Evolutionary conservation across 2,329 filamentous ascomycete genomes (phyloP).

Genomic region (Ophiostoma ulmi): DNA sequence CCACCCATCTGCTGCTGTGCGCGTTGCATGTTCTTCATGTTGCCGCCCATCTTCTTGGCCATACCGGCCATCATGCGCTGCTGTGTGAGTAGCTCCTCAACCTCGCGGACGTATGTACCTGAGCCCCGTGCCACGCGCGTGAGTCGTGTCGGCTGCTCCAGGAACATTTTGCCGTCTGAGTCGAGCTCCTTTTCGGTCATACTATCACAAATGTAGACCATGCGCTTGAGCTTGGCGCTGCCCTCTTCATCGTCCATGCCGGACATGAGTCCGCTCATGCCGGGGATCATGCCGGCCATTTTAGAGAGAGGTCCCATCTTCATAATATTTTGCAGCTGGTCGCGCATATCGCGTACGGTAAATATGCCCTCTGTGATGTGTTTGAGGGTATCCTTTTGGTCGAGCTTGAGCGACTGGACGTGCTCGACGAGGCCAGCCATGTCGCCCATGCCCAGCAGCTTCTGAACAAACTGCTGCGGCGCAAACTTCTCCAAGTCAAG

Average conservation of each 20-base stretch:
- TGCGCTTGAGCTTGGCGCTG: slow-evolving; percentile 85
- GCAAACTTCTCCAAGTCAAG: slow-evolving; percentile 89
- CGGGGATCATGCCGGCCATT: slow-evolving; percentile 98
- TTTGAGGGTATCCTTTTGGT: slow-evolving; percentile 99
- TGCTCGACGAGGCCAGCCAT: slow-evolving; percentile 94
- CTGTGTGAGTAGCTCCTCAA: slow-evolving; percentile 95
- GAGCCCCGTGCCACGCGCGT: slow-evolving; percentile 85
- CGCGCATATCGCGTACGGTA: slow-evolving; percentile 85
- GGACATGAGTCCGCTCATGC: slow-evolving; percentile 86
- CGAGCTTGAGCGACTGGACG: slow-evolving; percentile 88
- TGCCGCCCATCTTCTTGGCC: slow-evolving; percentile 97
- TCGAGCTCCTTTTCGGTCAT: slow-evolving; percentile 97
- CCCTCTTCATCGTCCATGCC: slow-evolving; percentile 97
- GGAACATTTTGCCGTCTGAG: slow-evolving; percentile 87
- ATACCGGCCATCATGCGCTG: slow-evolving; percentile 98
- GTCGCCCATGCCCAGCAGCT: slow-evolving; percentile 94
- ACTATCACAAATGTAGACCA: slow-evolving; percentile 98
- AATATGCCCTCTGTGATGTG: slow-evolving; percentile 97
- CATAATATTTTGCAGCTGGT: slow-evolving; percentile 97
- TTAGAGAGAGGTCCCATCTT: slow-evolving; percentile 98
- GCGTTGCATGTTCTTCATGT: slow-evolving; percentile 95
- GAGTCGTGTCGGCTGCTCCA: slow-evolving; percentile 88
- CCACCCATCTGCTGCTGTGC: slow-evolving; percentile 88
- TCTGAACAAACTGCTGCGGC: slow-evolving; percentile 87
- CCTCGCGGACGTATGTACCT: slow-evolving; percentile 83